Conservation (phyloP, 208 protist genomes). For the Cochliopodium minus region DNA sequence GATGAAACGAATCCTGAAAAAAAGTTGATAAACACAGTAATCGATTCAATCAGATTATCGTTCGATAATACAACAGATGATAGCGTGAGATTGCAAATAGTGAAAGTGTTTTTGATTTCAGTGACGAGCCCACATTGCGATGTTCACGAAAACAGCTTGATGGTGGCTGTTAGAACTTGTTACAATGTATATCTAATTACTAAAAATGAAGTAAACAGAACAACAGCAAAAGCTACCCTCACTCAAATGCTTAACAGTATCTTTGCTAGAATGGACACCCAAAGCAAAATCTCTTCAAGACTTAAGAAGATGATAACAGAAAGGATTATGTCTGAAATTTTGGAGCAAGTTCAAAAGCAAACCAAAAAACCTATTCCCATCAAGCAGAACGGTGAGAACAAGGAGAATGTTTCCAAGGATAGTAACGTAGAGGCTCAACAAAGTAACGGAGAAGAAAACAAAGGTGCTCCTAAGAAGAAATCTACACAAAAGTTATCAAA, state of each 20-base stretch:
- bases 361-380: not conserved
- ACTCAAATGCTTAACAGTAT: conserved; percentile 7
- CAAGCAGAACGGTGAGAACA: not conserved
- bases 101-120: not conserved
- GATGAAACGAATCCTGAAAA: not conserved
- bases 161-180: not conserved
- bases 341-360: not conserved
- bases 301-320: too few relatives aligned
- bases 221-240: not conserved
- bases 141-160: not conserved
- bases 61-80: not conserved
- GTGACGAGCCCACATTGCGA: not conserved
- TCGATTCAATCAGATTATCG: not conserved
- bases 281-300: too few relatives aligned
- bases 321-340: too few relatives aligned
- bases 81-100: not conserved
- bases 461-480: too few relatives aligned
- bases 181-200: conserved; percentile 3
- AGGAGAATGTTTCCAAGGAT: too few relatives aligned
- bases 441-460: not conserved
- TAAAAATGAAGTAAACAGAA: not conserved
- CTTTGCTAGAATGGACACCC: conserved; percentile 5
- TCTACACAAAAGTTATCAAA: too few relatives aligned
- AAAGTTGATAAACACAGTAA: not conserved
- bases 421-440: too few relatives aligned